Evolutionary conservation across 2,329 filamentous ascomycete species (phyloP).

Genomic region (Rhynchosporium secalis): DNA sequence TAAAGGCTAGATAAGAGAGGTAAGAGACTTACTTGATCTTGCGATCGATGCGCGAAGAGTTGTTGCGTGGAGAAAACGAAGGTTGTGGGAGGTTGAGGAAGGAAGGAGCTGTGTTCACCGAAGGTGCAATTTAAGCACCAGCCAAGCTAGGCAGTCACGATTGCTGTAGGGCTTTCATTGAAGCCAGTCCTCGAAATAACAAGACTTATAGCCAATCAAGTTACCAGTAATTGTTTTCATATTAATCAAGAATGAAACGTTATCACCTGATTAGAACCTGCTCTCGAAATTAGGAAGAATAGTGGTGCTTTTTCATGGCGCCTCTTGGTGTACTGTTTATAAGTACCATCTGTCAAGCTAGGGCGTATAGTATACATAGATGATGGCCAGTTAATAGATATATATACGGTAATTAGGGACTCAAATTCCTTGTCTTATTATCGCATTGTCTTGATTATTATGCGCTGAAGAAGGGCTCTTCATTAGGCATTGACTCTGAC

Average conservation of each 20-base stretch:
- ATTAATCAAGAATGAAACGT: neutral
- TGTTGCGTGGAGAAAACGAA: neutral
- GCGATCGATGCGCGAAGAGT: neutral
- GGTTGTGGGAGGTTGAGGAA: neutral
- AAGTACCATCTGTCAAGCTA: too few species aligned
- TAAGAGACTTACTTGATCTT: neutral
- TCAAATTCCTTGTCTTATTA: too few species aligned
- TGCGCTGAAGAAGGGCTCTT: too few species aligned
- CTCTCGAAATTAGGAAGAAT: neutral
- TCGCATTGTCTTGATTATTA: too few species aligned
- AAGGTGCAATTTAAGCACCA: neutral
- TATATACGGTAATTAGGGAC: too few species aligned
- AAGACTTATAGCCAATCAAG: neutral
- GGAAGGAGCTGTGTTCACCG: constrained; percentile 3
- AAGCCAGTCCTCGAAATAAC: neutral
- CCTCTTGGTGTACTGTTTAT: too few species aligned
- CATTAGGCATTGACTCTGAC: too few species aligned
- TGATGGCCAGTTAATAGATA: too few species aligned
- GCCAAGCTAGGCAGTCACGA: neutral
- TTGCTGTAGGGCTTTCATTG: neutral
- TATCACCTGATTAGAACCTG: too few species aligned
- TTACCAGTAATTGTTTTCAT: neutral
- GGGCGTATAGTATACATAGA: too few species aligned
- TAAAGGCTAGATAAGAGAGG: neutral
- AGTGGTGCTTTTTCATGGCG: too few species aligned